Evolutionary conservation across 345 rosid species (phyloP).

Genomic region (Populus pruinosa): DNA sequence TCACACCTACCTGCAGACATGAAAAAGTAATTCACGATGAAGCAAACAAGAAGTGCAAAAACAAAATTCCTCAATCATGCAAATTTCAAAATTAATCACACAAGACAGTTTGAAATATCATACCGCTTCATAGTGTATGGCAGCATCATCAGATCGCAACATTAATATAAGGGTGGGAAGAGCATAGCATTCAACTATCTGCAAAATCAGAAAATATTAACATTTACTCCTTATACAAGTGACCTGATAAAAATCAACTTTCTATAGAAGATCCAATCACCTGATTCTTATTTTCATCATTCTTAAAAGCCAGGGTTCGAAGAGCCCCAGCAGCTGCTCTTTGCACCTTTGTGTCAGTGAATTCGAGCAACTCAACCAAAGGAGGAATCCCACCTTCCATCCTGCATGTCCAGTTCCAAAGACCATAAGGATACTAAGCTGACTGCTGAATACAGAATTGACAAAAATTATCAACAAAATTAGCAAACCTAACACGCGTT

Average conservation of each 20-base stretch:
- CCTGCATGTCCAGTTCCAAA: conserved; percentile 43
- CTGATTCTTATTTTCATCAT: conserved; percentile 90
- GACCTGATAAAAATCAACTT: conserved; percentile 13
- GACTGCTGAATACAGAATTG: conserved; percentile 8
- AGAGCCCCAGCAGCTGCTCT: conserved; percentile 99
- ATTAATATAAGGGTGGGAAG: conserved; percentile 91
- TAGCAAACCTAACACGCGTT: conserved; percentile 87
- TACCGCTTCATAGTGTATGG: conserved; percentile 99
- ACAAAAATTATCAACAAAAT: conserved; percentile 6
- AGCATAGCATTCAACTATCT: conserved; percentile 93
- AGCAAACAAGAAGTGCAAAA: conserved; percentile 10
- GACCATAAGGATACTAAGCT: conserved; percentile 14
- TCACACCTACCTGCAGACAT: conserved; percentile 69
- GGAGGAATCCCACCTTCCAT: conserved; percentile 96
- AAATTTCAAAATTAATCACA: conserved; percentile 7
- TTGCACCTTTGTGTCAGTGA: conserved; percentile 82
- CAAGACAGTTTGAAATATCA: conserved; percentile 19
- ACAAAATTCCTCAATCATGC: conserved; percentile 1
- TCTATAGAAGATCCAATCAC: conserved; percentile 30
- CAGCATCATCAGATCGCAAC: conserved; percentile 96
- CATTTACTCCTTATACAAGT: conserved; percentile 9
- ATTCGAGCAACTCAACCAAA: conserved; percentile 88
- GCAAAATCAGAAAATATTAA: conserved; percentile 28
- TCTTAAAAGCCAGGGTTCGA: conserved; percentile 94
- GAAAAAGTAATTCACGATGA: not conserved